Evolutionary conservation across 306 rosid genomes (phyloP).

Genomic region (Fagus sylvatica): DNA sequence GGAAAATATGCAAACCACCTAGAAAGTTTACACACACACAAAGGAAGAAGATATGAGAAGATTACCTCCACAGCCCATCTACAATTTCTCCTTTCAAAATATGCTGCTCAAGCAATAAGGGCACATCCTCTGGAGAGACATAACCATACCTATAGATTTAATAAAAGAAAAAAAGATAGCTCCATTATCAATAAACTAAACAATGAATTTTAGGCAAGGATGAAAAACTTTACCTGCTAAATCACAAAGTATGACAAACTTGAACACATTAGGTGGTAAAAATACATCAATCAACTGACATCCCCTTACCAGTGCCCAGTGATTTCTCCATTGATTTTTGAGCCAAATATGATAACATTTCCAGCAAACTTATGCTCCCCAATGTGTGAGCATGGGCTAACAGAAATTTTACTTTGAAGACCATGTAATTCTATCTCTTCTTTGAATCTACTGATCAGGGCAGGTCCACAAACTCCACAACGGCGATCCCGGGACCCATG

Average conservation of each 20-base stretch:
- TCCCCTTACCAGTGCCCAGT: constrained; percentile 84
- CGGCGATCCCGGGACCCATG: constrained; percentile 94
- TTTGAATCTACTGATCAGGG: constrained; percentile 67
- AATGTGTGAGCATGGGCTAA: constrained; percentile 94
- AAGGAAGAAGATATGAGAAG: background rate
- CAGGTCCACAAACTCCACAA: constrained; percentile 96
- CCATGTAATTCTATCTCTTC: constrained; percentile 70
- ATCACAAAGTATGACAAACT: background rate
- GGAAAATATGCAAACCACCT: background rate
- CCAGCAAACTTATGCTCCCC: constrained; percentile 94
- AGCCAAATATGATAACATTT: constrained; percentile 74
- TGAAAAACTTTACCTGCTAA: background rate
- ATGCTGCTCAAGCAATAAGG: constrained; percentile 76
- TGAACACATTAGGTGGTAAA: background rate
- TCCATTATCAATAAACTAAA: constrained; percentile 15
- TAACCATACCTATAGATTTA: constrained; percentile 79
- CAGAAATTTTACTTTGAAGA: constrained; percentile 77
- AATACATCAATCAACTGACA: background rate
- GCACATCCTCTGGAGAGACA: constrained; percentile 82
- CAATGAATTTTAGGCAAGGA: constrained; percentile 2
- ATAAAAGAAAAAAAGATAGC: background rate
- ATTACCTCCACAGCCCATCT: constrained; percentile 82
- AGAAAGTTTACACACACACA: background rate
- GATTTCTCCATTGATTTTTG: constrained; percentile 58
- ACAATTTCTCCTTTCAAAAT: constrained; percentile 67